A percentile compares a stretch with the other conserved stretches of the same genome.
phyloP scores from a whole-genome alignment of 352 stramenopile species.

The Peronospora belbahrii region DNA sequence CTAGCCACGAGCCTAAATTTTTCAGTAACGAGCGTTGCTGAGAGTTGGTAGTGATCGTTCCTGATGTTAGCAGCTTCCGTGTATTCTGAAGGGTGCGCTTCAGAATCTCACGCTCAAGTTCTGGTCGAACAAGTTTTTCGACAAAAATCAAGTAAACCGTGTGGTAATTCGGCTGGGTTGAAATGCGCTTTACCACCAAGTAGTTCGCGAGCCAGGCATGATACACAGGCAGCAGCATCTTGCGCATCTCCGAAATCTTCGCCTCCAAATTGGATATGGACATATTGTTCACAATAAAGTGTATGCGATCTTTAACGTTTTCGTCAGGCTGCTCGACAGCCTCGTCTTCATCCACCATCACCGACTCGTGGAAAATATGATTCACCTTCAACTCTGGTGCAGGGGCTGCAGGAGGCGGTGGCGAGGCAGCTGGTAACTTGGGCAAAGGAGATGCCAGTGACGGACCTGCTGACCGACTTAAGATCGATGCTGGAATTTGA shows the following conservation, averaged over 20 bases:
- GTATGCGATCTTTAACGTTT: slow-evolving; percentile 92
- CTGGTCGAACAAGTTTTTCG: slow-evolving; percentile 90
- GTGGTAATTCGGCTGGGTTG: slow-evolving; percentile 98
- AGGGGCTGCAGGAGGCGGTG: slow-evolving; percentile 34
- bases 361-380: slow-evolving; percentile 80
- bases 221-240: slow-evolving; percentile 90
- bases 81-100: slow-evolving; percentile 93
- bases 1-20: slow-evolving; percentile 98
- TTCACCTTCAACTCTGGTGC: slow-evolving; percentile 62
- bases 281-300: slow-evolving; percentile 99
- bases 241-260: slow-evolving; percentile 94
- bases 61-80: slow-evolving; percentile 93
- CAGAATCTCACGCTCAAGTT: slow-evolving; percentile 92
- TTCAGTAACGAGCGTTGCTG: slow-evolving; percentile 97
- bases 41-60: slow-evolving; percentile 97
- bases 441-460: slow-evolving; percentile 36
- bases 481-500: slow-evolving; percentile 35
- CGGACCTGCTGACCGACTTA: slow-evolving; percentile 41
- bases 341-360: slow-evolving; percentile 50
- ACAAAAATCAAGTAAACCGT: slow-evolving; percentile 96
- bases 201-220: slow-evolving; percentile 98
- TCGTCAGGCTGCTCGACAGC: slow-evolving; percentile 67
- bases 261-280: slow-evolving; percentile 94
- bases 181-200: slow-evolving; percentile 98
- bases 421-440: slow-evolving; percentile 33